Percentiles rank a stretch among this genome's conserved stretches.
Evolutionary conservation across 75 land plant species (phyloP).

Genomic region (Cunninghamia lanceolata): DNA sequence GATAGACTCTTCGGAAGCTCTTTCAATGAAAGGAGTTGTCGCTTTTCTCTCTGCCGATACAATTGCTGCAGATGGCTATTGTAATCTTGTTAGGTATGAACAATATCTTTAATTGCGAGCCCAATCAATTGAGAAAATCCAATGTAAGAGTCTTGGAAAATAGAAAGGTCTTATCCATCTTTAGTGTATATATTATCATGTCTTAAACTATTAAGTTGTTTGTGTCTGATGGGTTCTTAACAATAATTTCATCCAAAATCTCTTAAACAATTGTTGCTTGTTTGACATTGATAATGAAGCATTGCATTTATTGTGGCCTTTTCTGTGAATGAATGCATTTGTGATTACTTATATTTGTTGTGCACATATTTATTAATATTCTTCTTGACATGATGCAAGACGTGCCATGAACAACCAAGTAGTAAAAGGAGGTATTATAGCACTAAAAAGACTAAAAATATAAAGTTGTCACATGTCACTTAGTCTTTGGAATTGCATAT

Average conservation of each 20-base stretch:
- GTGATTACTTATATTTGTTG: neutral
- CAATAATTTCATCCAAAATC: neutral
- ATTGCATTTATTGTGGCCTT: neutral
- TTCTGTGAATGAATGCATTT: neutral
- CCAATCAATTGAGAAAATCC: neutral
- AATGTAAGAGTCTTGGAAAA: neutral
- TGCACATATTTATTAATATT: neutral
- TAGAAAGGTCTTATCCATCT: neutral
- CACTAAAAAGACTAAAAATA: neutral
- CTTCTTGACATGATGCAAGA: neutral
- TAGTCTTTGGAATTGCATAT: neutral
- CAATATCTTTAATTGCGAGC: neutral
- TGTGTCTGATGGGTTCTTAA: no score
- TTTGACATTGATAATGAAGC: neutral
- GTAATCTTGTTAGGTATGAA: constrained; percentile 32
- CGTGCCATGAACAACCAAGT: neutral
- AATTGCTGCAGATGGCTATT: constrained; percentile 25
- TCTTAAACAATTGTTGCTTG: neutral
- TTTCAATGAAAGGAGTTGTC: constrained; percentile 24
- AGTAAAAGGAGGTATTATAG: neutral
- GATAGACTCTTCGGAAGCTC: constrained; percentile 31
- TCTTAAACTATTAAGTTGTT: no score
- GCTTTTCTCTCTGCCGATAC: constrained; percentile 28
- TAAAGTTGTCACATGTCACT: neutral
- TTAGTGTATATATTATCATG: no score